These are phyloP conservation scores for Oryza brachyantha DNA, from an alignment of 176 grass and related monocot genomes.

Conservation along the genomic window DNA sequence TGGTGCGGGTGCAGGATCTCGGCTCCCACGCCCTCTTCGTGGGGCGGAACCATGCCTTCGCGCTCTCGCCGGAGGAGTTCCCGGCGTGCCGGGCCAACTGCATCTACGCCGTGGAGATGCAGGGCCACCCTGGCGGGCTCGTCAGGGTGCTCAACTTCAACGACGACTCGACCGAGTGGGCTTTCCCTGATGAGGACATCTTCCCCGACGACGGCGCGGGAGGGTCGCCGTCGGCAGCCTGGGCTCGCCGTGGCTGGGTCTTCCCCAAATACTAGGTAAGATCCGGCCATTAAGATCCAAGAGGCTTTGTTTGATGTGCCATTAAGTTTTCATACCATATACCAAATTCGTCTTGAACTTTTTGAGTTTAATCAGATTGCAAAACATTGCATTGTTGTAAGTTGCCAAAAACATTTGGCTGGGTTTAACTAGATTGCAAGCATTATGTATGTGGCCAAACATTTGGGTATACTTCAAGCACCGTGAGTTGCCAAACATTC, in stretches of 20 bases:
- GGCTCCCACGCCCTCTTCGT: constrained; percentile 32
- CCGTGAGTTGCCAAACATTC: not conserved
- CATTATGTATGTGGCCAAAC: not conserved
- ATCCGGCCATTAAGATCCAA: not conserved
- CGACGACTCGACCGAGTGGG: not conserved
- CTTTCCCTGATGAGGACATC: constrained; percentile 8
- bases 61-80: constrained; percentile 35
- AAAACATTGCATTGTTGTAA: not conserved
- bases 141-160: constrained; percentile 35
- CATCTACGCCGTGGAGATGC: constrained; percentile 41
- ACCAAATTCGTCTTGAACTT: not conserved
- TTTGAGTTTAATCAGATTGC: not conserved
- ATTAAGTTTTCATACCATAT: not conserved
- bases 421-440: not conserved
- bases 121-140: constrained; percentile 41
- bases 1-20: not conserved
- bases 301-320: not conserved
- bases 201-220: constrained; percentile 5
- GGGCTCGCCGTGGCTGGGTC: constrained; percentile 51
- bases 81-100: constrained; percentile 34
- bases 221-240: constrained; percentile 5
- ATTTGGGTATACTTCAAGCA: not conserved
- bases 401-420: not conserved
- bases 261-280: constrained; percentile 23
- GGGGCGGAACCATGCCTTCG: constrained; percentile 43